phyloP scores from a whole-genome alignment of 352 stramenopile genomes.

The Pythium folliculosum region DNA sequence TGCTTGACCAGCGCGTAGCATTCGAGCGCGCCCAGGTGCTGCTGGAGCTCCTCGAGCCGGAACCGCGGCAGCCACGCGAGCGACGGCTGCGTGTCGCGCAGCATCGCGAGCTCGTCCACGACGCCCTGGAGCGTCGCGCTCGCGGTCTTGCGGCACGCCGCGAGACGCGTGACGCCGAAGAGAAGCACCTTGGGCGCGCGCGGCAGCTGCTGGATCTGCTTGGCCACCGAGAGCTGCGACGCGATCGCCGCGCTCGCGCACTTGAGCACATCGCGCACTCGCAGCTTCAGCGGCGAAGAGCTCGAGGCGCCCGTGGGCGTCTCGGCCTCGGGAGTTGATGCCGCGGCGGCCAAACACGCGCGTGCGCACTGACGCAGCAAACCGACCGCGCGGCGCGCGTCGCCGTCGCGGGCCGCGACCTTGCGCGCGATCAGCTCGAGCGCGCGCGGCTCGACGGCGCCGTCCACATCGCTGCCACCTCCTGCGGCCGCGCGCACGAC shows the following conservation, averaged over 20 bases:
- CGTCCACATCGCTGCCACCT: background rate
- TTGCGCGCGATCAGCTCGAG: conserved; percentile 72
- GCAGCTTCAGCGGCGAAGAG: background rate
- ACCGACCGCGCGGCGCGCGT: conserved; percentile 60
- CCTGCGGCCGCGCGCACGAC: conserved; percentile 35
- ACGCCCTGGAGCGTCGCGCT: conserved; percentile 47
- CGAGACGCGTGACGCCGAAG: conserved; percentile 61
- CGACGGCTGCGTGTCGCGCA: conserved; percentile 32
- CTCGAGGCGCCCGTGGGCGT: background rate
- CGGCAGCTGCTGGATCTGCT: conserved; percentile 66
- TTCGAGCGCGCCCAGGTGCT: conserved; percentile 62
- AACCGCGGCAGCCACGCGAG: conserved; percentile 64
- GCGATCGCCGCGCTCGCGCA: conserved; percentile 40
- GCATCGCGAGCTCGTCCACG: conserved; percentile 46
- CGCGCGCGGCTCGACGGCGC: conserved; percentile 44
- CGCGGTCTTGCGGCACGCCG: conserved; percentile 31
- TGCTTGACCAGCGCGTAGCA: conserved; percentile 71
- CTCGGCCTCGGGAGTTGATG: background rate
- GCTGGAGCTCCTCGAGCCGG: conserved; percentile 58
- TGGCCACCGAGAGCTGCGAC: conserved; percentile 32
- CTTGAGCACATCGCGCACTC: conserved; percentile 41
- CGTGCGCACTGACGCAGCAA: conserved; percentile 64
- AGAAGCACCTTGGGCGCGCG: conserved; percentile 67
- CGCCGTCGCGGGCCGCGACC: conserved; percentile 63
- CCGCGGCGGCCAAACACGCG: background rate